Evolutionary conservation across 345 rosid genomes (phyloP).

Genomic region (Cardamine resedifolia): DNA sequence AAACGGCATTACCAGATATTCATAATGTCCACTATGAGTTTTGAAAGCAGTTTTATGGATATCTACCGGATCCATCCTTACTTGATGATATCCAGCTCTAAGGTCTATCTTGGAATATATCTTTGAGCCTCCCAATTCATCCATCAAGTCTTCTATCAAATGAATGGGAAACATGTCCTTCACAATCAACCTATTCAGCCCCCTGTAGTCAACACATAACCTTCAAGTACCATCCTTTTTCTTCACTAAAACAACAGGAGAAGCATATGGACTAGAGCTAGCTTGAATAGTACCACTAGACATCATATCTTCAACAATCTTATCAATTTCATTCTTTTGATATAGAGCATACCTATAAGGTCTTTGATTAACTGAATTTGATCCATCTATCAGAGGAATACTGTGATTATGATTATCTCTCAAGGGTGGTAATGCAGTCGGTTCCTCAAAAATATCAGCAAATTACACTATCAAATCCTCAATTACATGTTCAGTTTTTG

Average conservation of each 20-base stretch:
- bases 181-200: accelerated
- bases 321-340: background rate
- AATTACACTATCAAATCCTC: too few species aligned
- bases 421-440: too few species aligned
- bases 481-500: too few species aligned
- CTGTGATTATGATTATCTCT: too few species aligned
- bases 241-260: background rate
- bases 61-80: background rate
- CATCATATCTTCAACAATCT: background rate
- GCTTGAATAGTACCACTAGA: background rate
- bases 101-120: background rate
- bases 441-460: too few species aligned
- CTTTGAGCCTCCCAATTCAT: background rate
- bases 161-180: background rate
- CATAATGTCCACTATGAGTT: too few species aligned
- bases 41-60: too few species aligned
- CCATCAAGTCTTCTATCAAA: background rate
- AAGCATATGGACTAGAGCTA: background rate
- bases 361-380: too few species aligned
- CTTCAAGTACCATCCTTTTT: background rate
- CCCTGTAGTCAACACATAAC: too few species aligned
- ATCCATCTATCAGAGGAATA: too few species aligned
- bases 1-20: too few species aligned
- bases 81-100: background rate
- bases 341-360: background rate